Conservation (phyloP, 2,329 filamentous ascomycete species). For the Fusarium albidum region DNA sequence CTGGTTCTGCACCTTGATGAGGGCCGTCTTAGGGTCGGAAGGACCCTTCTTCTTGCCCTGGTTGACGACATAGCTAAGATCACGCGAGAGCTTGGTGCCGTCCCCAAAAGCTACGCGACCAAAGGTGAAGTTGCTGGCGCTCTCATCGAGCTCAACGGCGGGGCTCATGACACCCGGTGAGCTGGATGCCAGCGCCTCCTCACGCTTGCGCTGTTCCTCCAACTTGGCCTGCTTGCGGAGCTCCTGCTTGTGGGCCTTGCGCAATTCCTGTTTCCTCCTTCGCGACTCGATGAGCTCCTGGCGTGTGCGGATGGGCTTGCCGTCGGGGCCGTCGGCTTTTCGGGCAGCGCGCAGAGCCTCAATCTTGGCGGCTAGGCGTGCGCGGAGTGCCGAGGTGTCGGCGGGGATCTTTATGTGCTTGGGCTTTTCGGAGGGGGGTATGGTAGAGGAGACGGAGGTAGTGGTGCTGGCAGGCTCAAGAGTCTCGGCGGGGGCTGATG, state of each 20-base stretch:
- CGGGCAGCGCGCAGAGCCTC: slow-evolving; percentile 84
- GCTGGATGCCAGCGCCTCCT: slow-evolving; percentile 69
- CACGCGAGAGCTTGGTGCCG: slow-evolving; percentile 79
- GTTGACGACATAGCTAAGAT: slow-evolving; percentile 66
- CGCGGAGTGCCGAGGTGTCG: slow-evolving; percentile 78
- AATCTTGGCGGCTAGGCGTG: slow-evolving; percentile 82
- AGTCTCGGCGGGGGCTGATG: slow-evolving; percentile 49
- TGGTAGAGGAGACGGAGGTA: slow-evolving; percentile 75
- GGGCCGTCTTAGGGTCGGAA: slow-evolving; percentile 83
- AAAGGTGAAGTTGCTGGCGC: slow-evolving; percentile 80
- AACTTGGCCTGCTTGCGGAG: slow-evolving; percentile 78
- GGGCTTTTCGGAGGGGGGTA: slow-evolving; percentile 66
- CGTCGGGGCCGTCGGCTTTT: slow-evolving; percentile 86
- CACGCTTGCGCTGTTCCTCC: slow-evolving; percentile 75
- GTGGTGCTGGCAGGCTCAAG: slow-evolving; percentile 63
- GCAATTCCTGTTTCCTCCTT: slow-evolving; percentile 84
- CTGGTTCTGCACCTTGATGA: slow-evolving; percentile 88
- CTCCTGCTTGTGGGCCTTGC: slow-evolving; percentile 90
- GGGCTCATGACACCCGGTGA: slow-evolving; percentile 69
- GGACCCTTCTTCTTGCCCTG: slow-evolving; percentile 77
- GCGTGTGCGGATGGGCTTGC: slow-evolving; percentile 79
- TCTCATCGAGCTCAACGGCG: slow-evolving; percentile 58
- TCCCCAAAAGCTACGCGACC: slow-evolving; percentile 91
- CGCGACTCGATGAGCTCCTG: slow-evolving; percentile 93
- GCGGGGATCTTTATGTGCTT: slow-evolving; percentile 73